These are phyloP conservation scores for Aspergillus brunneoviolaceus DNA, from an alignment of 2,329 filamentous ascomycete genomes.

Conservation along the genomic window DNA sequence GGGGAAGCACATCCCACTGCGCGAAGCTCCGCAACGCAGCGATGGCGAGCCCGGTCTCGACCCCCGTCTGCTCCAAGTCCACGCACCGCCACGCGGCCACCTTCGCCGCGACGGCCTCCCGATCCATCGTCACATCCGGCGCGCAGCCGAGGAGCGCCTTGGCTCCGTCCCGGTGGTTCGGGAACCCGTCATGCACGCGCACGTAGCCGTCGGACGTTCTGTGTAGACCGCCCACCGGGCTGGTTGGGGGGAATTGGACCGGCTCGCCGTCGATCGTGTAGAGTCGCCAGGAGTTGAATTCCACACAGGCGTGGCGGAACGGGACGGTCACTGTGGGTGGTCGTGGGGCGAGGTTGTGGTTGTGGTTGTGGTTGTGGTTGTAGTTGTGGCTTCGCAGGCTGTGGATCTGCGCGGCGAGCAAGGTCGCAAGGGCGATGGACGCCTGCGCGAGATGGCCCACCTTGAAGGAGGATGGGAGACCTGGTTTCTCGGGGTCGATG, in stretches of 20 bases:
- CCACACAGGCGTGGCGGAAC: constrained; percentile 48
- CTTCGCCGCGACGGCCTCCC: constrained; percentile 41
- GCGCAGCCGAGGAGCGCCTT: constrained; percentile 46
- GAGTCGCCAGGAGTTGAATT: constrained; percentile 56
- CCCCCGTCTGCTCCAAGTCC: constrained; percentile 51
- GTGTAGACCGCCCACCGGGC: constrained; percentile 54
- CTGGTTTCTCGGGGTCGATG: neutral
- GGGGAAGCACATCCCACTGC: constrained; percentile 54
- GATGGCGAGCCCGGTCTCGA: constrained; percentile 45
- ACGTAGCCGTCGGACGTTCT: constrained; percentile 53
- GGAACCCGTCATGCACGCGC: constrained; percentile 56
- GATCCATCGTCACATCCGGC: constrained; percentile 29
- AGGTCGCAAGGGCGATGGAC: constrained; percentile 52
- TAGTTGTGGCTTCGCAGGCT: constrained; percentile 30
- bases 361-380: constrained; percentile 8
- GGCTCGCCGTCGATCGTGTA: constrained; percentile 47
- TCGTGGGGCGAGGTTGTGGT: neutral
- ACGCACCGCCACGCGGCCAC: constrained; percentile 44
- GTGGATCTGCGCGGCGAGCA: constrained; percentile 51
- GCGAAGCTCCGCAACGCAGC: constrained; percentile 51
- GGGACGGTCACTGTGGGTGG: constrained; percentile 46
- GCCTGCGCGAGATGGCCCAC: constrained; percentile 55
- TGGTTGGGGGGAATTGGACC: constrained; percentile 35
- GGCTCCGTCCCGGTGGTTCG: constrained; percentile 50
- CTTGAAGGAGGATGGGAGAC: constrained; percentile 54